These are phyloP conservation scores for Rhizomucor pusillus DNA, from an alignment of 371 early-diverging fungal species.

Conservation along the genomic window DNA sequence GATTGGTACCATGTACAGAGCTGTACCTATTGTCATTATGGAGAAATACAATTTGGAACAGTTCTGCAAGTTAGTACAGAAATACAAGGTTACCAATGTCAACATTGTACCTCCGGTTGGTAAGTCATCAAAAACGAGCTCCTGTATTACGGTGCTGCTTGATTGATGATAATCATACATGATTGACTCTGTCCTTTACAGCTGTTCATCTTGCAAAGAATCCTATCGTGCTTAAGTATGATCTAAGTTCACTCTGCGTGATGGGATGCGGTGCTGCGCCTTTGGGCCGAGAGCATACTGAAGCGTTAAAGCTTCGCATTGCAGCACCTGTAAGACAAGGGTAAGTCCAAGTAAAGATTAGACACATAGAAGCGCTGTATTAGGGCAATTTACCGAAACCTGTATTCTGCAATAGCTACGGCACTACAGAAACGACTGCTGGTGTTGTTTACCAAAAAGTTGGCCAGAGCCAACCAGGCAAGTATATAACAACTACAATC, in stretches of 20 bases:
- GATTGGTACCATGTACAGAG: slow-evolving; percentile 29
- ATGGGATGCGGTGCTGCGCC: slow-evolving; percentile 85
- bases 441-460: slow-evolving; percentile 33
- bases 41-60: slow-evolving; percentile 61
- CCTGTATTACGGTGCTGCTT: neutral
- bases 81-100: slow-evolving; percentile 61
- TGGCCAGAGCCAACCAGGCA: slow-evolving; percentile 20
- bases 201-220: slow-evolving; percentile 60
- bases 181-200: too few relatives aligned
- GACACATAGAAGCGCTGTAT: slow-evolving; percentile 13
- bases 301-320: slow-evolving; percentile 48
- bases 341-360: slow-evolving; percentile 13
- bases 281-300: slow-evolving; percentile 58
- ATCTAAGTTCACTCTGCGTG: slow-evolving; percentile 60
- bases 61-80: slow-evolving; percentile 57
- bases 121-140: slow-evolving; percentile 8
- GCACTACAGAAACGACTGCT: slow-evolving; percentile 72
- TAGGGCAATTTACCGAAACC: slow-evolving; percentile 52
- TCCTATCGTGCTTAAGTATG: slow-evolving; percentile 66
- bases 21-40: slow-evolving; percentile 52
- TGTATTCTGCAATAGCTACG: slow-evolving; percentile 43
- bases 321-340: slow-evolving; percentile 65
- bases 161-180: neutral
- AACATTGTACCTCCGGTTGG: slow-evolving; percentile 81
- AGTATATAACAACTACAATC: neutral